Evolutionary conservation across 129 eudicot species (phyloP).

Genomic region (Rutidosis leptorrhynchoides): DNA sequence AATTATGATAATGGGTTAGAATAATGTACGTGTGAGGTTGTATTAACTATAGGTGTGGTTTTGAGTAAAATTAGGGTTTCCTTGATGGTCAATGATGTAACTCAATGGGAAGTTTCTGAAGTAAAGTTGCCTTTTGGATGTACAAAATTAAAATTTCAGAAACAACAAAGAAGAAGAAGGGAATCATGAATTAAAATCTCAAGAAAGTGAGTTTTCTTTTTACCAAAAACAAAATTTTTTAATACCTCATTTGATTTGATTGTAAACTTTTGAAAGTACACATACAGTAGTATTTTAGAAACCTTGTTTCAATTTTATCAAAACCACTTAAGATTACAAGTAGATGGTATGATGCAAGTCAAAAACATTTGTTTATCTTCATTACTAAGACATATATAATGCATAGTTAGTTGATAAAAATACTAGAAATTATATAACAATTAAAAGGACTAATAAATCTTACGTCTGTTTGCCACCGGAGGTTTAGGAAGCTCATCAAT

Average conservation of each 20-base stretch:
- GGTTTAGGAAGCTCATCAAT: constrained; percentile 85
- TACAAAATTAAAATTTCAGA: constrained; percentile 24
- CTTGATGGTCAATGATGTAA: constrained; percentile 35
- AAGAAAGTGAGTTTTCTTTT: constrained; percentile 30
- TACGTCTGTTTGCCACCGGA: constrained; percentile 85
- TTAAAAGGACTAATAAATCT: constrained; percentile 26
- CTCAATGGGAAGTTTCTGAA: constrained; percentile 21
- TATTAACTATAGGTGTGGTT: constrained; percentile 2
- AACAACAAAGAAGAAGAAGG: constrained; percentile 39
- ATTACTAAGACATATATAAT: background rate
- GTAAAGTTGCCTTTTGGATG: constrained; percentile 40
- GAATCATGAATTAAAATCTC: constrained; percentile 35
- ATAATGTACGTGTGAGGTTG: background rate
- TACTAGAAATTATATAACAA: constrained; percentile 5
- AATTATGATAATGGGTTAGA: background rate
- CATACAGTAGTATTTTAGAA: constrained; percentile 8
- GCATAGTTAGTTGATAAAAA: background rate
- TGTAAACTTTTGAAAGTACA: constrained; percentile 37
- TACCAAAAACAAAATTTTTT: constrained; percentile 21
- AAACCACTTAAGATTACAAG: constrained; percentile 24
- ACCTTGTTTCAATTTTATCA: constrained; percentile 30
- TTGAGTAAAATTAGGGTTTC: constrained; percentile 29
- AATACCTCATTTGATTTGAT: constrained; percentile 38
- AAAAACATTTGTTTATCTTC: background rate
- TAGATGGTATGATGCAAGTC: constrained; percentile 12